Base-by-base conservation (phyloP, 2,329 filamentous ascomycete species). In the Pezicula carpinea region DNA sequence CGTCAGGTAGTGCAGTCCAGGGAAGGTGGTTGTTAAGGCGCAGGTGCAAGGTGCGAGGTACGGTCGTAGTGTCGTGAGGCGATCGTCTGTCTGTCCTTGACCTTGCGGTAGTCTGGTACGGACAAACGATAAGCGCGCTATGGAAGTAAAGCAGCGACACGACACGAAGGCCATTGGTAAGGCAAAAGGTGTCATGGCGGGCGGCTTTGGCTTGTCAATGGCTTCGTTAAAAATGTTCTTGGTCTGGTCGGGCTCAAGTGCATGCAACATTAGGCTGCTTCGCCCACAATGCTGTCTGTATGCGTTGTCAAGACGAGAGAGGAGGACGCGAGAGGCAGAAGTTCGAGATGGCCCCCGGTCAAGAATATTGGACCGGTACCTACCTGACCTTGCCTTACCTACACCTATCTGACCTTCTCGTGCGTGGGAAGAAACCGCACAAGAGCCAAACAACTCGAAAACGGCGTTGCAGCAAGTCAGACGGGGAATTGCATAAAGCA, bases 121-220 rank as follows among this genome's bases (percentile, higher is more conserved):
- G 38, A 40, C 18, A 40, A 18, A 22, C n/a, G 18, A 19, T 64
- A 68, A 69, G 64, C 66, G 67, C 65, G 65, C 54, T 64, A 44
- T 46, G 47, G 26, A 56, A 50, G 50, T 54, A 57, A 55, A 57
- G 53, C 53, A 54, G 53, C 52, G 49, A 56, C 38, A 13, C 3
- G 23, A n/a, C n/a, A n/a, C n/a, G n/a, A n/a, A 26, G 23, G 23
- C 23, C 23, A 26, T 26, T 26, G 23, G 23, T 8, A 26, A 6
- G 23, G 23, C n/a, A n/a, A n/a, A 5, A 8, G 23, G n/a, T n/a
- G 23, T 26, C 23, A 26, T 26, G 23, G 23, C 23, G 23, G 23
- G 23, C 23, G 23, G 23, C 23, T 6, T 8, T 10, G 23, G 23
- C 23, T 26, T 8, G 7, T 10, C 7, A 26, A 26, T 26, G 23